Conservation (phyloP, 192 early-diverging fungal species). For the Diversispora epigaea region DNA sequence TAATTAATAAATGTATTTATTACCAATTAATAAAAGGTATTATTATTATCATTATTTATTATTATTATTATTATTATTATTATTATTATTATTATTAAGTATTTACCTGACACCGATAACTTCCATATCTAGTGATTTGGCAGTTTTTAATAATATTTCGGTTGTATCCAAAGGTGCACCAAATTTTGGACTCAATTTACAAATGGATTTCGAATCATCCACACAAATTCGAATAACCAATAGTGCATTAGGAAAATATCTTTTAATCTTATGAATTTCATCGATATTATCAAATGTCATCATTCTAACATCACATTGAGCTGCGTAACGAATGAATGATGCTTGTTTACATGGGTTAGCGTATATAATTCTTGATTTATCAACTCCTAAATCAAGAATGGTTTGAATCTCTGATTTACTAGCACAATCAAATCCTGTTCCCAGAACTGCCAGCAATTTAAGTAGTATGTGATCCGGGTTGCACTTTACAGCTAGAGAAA, state of each 20-base stretch:
- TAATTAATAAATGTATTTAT: background rate
- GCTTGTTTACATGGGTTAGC: slow-evolving; percentile 99
- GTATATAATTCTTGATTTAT: slow-evolving; percentile 84
- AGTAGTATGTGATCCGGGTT: slow-evolving; percentile 89
- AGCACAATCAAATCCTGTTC: slow-evolving; percentile 98
- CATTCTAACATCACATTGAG: slow-evolving; percentile 71
- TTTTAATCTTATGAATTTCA: slow-evolving; percentile 92
- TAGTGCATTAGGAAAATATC: slow-evolving; percentile 75
- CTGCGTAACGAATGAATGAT: slow-evolving; percentile 89
- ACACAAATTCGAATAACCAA: slow-evolving; percentile 92
- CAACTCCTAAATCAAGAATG: slow-evolving; percentile 70
- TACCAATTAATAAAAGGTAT: too few species aligned
- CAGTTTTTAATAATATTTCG: slow-evolving; percentile 65
- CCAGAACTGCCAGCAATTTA: slow-evolving; percentile 75
- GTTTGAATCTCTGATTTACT: slow-evolving; percentile 89
- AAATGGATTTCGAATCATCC: slow-evolving; percentile 90
- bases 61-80: background rate
- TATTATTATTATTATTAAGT: background rate
- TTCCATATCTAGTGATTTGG: slow-evolving; percentile 75
- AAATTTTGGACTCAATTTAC: slow-evolving; percentile 95
- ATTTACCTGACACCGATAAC: slow-evolving; percentile 77
- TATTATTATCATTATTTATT: background rate
- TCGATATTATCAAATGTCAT: slow-evolving; percentile 99
- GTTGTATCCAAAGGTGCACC: slow-evolving; percentile 80
- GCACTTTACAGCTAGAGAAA: slow-evolving; percentile 87